A percentile compares a stretch with the other conserved stretches of the same genome.
These are phyloP conservation scores for Cutaneotrichosporon daszewskae DNA, from an alignment of 1,284 basidiomycete species.

Conservation along the genomic window DNA sequence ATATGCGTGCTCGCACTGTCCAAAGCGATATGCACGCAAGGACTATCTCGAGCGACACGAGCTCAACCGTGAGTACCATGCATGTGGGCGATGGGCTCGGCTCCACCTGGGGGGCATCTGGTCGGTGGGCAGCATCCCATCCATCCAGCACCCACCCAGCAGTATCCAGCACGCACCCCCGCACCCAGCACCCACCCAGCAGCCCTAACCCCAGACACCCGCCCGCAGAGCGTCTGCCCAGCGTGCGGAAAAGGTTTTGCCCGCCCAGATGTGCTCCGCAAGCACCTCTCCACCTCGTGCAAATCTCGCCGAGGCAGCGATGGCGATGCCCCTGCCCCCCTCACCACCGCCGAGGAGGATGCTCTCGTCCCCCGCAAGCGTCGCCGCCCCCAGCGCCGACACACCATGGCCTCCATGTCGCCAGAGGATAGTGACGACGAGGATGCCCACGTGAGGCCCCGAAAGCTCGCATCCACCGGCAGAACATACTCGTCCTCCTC, in stretches of 20 bases:
- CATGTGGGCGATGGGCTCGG: not conserved
- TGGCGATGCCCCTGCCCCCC: slow-evolving; percentile 13
- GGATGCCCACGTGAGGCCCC: not conserved
- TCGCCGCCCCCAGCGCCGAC: slow-evolving; percentile 14
- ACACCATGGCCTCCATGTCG: slow-evolving; percentile 1
- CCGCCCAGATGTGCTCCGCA: slow-evolving; percentile 20
- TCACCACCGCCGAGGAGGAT: slow-evolving; percentile 18
- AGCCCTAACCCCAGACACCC: slow-evolving; percentile 10
- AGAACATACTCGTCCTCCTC: slow-evolving; percentile 1
- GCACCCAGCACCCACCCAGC: not conserved
- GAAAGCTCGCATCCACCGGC: too few species aligned
- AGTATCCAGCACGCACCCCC: not conserved
- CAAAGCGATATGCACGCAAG: slow-evolving; percentile 19
- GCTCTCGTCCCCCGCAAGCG: slow-evolving; percentile 19
- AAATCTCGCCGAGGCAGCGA: slow-evolving; percentile 16
- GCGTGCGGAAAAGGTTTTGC: slow-evolving; percentile 22
- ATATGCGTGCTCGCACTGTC: slow-evolving; percentile 17
- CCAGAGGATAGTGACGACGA: not conserved
- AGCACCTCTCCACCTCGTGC: slow-evolving; percentile 21
- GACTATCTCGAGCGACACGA: slow-evolving; percentile 23
- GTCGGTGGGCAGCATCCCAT: too few species aligned
- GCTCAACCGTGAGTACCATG: slow-evolving; percentile 18
- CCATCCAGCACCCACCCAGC: not conserved
- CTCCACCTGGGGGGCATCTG: not conserved
- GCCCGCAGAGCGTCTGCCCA: slow-evolving; percentile 15